Evolutionary conservation across 163 green algal genomes (phyloP).

Genomic region (Scenedesmus sp.): DNA sequence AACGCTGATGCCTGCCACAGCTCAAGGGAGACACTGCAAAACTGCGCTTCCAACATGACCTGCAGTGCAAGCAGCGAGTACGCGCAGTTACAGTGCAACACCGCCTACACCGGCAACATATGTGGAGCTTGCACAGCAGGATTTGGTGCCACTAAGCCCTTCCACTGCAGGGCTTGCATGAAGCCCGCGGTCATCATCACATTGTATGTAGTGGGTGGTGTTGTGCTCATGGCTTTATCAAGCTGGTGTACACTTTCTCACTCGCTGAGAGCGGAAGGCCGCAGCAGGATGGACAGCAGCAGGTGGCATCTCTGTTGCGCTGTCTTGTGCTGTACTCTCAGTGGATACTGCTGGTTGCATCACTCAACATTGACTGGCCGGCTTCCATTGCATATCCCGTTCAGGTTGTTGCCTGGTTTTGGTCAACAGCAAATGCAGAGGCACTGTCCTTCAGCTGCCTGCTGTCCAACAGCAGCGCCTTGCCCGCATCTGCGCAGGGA

Average conservation of each 20-base stretch:
- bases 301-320: background rate
- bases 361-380: constrained; percentile 5
- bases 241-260: constrained; percentile 17
- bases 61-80: background rate
- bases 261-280: background rate
- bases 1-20: constrained; percentile 5
- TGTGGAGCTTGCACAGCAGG: constrained; percentile 12
- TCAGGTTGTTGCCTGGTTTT: constrained; percentile 1
- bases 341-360: background rate
- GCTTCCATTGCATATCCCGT: background rate
- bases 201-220: background rate
- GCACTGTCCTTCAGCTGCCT: background rate
- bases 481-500: background rate
- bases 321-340: constrained; percentile 19
- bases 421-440: background rate
- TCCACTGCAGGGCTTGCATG: constrained; percentile 17
- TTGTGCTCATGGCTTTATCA: constrained; percentile 29
- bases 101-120: background rate
- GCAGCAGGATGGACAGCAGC: background rate
- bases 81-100: background rate
- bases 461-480: background rate
- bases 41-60: background rate
- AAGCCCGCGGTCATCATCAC: background rate
- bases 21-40: background rate
- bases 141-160: constrained; percentile 7